Evolutionary conservation across 2,329 filamentous ascomycete genomes (phyloP), one percentile per base, ranked within the genome.

Genomic region (Diaporthe amygdali): DNA sequence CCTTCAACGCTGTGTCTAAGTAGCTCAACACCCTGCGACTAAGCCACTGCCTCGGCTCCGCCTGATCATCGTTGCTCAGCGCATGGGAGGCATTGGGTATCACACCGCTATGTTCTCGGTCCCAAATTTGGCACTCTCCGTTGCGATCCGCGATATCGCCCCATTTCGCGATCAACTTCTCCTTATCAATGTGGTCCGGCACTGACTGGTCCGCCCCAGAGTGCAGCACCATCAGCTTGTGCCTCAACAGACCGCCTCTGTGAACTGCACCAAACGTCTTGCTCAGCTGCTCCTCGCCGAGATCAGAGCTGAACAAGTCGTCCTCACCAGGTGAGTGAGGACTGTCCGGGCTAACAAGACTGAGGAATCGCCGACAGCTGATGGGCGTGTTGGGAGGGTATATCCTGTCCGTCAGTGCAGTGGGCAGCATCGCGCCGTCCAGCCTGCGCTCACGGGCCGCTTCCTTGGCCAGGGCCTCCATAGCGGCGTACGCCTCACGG

Each of bases 301-400:
- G 78, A 78, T 93, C 91, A 14, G 85, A 88, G 71, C 88, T 91
- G 80, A 92, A 93, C 71, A 90, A 87, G 76, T 93, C 91, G 77
- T 93, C 91, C 59, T 89, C 87, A 2, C 85, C 86, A 2, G 84
- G 85, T 22, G 81, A 77, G 34, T 82, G 80, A 0, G 89, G 88
- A 30, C 86, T 88, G 49, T 76, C 76, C 0, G 78, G 78, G 56
- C 81, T 82, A 1, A 86, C 83, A 10, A 93, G 82, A 71, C 88
- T 90, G 52, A 78, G 74, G 72, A 75, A 80, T 64, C 76, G 70
- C 34, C 75, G 75, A 52, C 74, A 77, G 67, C 74, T 79, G 51
- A 79, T 76, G 34, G 78, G 78, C 22, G 75, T 77, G 69, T 79
- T 78, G 47, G 74, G 56, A 17, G 74, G 74, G 67, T 80, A 81